Evolutionary conservation across 805 yeast species (phyloP), one percentile per base, ranked within the genome.

Genomic region (Tanozyma kutaoensis): DNA sequence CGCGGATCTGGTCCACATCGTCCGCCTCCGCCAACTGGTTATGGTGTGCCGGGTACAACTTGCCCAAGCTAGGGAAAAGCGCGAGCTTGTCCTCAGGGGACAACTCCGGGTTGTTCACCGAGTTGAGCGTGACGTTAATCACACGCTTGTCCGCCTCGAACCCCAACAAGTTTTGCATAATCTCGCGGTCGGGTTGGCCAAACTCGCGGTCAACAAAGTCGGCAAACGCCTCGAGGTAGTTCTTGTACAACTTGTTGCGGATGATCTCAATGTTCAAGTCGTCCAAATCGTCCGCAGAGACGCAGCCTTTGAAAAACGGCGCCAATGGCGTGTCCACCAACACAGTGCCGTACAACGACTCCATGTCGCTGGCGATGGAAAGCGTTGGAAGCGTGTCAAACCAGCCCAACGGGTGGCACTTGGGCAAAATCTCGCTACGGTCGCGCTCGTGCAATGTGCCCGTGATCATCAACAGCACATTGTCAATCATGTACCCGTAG

Each of bases 371-470:
- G 25, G 97, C 96, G 26, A 88, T 91, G 11, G 91, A 72, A 32
- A 91, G 65, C 0, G 97, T 88, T 20, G 98, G 98, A 40, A 91
- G 69, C 6, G 97, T 88, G 42, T 91, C 98, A 46, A 91, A 91
- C 95, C 96, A 86, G 24, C 99, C 99, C 41, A 91, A 64, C 0
- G 98, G 98, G 50, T 91, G 94, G 50, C 95, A 85, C 48, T 95
- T 75, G 32, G 74, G 73, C 44, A 91, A 66, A 28, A 93, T 77
- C 46, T 91, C 98, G 23, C 72, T 56, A 45, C 81, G 74, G 53
- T 93, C 95, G 45, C 97, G 70, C 46, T 86, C 93, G 49, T 91
- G 98, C 34, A 91, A 70, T 0, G 98, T 85, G 14, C 99, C 99
- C 2, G 96, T 86, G 46, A 91, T 88, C 78, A 91, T 79, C 45